These are phyloP conservation scores for Glycine latifolia DNA, from an alignment of 306 rosid species.

Conservation along the genomic window DNA sequence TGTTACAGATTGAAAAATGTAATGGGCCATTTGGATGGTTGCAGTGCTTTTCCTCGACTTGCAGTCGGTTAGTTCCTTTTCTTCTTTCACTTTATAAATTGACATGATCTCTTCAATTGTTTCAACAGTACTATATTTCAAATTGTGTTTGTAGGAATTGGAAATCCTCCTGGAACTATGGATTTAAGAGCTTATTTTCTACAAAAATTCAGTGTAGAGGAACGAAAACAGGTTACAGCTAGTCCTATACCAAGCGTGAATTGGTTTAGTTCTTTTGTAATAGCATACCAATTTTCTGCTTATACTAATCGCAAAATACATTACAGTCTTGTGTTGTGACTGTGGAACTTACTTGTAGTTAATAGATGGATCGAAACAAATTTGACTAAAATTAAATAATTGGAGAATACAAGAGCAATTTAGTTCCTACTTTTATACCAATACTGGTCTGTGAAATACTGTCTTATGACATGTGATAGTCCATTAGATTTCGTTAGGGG, in stretches of 20 bases:
- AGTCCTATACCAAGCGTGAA: slow-evolving; percentile 1
- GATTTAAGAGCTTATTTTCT: slow-evolving; percentile 87
- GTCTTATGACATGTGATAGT: neutral
- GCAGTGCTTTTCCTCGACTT: slow-evolving; percentile 83
- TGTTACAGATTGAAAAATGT: slow-evolving; percentile 81
- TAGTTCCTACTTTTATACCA: slow-evolving; percentile 4
- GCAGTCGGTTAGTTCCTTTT: slow-evolving; percentile 71
- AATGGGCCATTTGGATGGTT: slow-evolving; percentile 82
- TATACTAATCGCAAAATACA: slow-evolving; percentile 17
- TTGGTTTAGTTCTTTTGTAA: slow-evolving; percentile 17
- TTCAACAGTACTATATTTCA: slow-evolving; percentile 33
- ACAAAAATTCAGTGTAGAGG: slow-evolving; percentile 76
- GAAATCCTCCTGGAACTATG: slow-evolving; percentile 90
- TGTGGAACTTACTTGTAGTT: slow-evolving; percentile 15
- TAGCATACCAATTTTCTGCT: neutral
- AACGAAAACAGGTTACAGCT: slow-evolving; percentile 71
- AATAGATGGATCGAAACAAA: slow-evolving; percentile 9
- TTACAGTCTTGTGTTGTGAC: neutral
- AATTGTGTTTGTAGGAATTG: slow-evolving; percentile 67
- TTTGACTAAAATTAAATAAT: neutral
- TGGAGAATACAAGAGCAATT: slow-evolving; percentile 14
- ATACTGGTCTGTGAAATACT: slow-evolving; percentile 15
- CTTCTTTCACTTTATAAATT: slow-evolving; percentile 16
- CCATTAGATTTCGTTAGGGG: neutral
- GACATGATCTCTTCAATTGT: neutral